These are phyloP conservation scores for Porodaedalea pini DNA, from an alignment of 1,284 basidiomycete genomes.

Conservation along the genomic window DNA sequence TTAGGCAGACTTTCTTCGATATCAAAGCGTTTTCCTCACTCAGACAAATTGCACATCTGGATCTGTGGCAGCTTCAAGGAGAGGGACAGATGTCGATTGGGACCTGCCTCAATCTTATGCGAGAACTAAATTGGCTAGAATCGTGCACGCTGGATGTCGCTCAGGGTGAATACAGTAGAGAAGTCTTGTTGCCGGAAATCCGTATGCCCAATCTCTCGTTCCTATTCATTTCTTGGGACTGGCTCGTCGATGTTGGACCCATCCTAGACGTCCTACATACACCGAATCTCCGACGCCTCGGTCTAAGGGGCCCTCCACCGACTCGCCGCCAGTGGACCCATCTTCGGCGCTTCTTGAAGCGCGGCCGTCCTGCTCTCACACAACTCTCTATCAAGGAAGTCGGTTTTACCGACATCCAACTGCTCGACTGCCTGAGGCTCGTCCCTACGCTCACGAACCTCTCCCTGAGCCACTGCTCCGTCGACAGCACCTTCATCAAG, in stretches of 20 bases:
- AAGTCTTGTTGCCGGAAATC: slow-evolving; percentile 8
- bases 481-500: slow-evolving; percentile 17
- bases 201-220: slow-evolving; percentile 18
- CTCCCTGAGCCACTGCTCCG: slow-evolving; percentile 20
- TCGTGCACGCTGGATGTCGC: slow-evolving; percentile 22
- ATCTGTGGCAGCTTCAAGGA: slow-evolving; percentile 22
- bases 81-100: slow-evolving; percentile 18
- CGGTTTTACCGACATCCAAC: slow-evolving; percentile 20
- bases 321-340: slow-evolving; percentile 18
- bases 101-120: slow-evolving; percentile 13
- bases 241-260: slow-evolving; percentile 21
- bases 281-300: slow-evolving; percentile 18
- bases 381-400: slow-evolving; percentile 21
- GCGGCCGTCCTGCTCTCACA: slow-evolving; percentile 13
- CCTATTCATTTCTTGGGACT: slow-evolving; percentile 22
- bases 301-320: slow-evolving; percentile 19
- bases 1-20: slow-evolving; percentile 21
- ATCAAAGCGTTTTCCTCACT: slow-evolving; percentile 19
- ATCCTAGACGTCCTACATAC: slow-evolving; percentile 15
- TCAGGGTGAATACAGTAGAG: slow-evolving; percentile 5
- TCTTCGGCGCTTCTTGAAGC: slow-evolving; percentile 17
- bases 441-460: slow-evolving; percentile 19
- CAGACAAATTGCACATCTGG: slow-evolving; percentile 13
- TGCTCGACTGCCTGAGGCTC: slow-evolving; percentile 19
- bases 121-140: slow-evolving; percentile 17